Conservation (phyloP, 75 land plant genomes). For the Chamaecyparis obtusa region DNA sequence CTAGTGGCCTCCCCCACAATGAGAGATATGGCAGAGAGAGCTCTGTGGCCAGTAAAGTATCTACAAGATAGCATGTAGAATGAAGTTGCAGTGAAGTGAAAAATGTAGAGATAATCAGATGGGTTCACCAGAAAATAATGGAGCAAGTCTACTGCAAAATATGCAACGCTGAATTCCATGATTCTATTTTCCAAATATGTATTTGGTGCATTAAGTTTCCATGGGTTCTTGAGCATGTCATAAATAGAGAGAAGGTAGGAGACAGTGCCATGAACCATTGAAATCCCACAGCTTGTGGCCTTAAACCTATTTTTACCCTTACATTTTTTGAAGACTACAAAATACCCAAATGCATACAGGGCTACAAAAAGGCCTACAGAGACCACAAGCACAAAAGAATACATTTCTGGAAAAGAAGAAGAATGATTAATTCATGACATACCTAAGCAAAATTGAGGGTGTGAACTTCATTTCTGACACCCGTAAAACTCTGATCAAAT, state of each 20-base stretch:
- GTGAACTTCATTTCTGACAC: neutral
- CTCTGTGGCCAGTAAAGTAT: slow-evolving; percentile 32
- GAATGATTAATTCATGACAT: neutral
- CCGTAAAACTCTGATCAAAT: neutral
- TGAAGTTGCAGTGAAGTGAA: slow-evolving; percentile 42
- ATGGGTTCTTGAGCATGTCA: slow-evolving; percentile 11
- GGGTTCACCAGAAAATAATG: slow-evolving; percentile 25
- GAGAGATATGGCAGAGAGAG: slow-evolving; percentile 26
- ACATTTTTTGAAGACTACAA: neutral
- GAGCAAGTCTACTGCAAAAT: slow-evolving; percentile 30
- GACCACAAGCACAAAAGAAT: neutral
- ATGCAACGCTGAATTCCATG: slow-evolving; percentile 39
- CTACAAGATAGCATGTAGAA: slow-evolving; percentile 45
- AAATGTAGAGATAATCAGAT: slow-evolving; percentile 41
- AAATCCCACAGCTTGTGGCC: slow-evolving; percentile 40
- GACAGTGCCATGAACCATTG: slow-evolving; percentile 29
- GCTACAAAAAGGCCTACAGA: neutral
- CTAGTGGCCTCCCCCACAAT: slow-evolving; percentile 39
- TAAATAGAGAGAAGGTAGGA: slow-evolving; percentile 17
- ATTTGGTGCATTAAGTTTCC: slow-evolving; percentile 38
- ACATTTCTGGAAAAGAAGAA: neutral
- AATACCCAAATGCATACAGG: slow-evolving; percentile 8
- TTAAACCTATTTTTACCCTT: slow-evolving; percentile 20
- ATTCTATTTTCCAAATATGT: slow-evolving; percentile 24
- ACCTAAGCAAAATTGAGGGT: neutral